Base-by-base conservation (phyloP, 495 filamentous ascomycete species). In the Hypoxylon rickii region DNA sequence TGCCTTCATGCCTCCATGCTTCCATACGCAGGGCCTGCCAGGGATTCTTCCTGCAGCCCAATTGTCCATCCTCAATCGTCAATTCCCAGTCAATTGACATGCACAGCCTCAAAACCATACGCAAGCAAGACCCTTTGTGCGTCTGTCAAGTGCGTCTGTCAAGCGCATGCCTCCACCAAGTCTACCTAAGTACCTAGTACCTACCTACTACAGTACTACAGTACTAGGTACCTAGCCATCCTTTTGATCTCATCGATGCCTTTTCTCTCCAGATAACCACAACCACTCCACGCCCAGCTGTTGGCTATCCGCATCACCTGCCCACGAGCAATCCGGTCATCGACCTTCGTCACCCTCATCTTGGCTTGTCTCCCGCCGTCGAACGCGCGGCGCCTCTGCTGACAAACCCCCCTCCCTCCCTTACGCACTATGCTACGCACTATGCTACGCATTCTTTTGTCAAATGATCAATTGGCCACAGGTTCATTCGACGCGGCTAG, bases 91-190 rank as follows among this genome's bases (percentile, higher is more conserved):
- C 44, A 44, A 51, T 51, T 46, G 33, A 61, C 21, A 13, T 64
- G 61, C 61, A 64, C 61, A 64, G 61, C 61, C 61, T 55, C 61
- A 51, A 46, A 21, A 16, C 55, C 47, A 55, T 29, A 48, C 61
- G 61, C 61, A 64, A 64, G 33, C 45, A 48, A n/a, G 18, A 21
- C 42, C 33, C 40, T 52, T 58, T 43, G 26, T 57, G 42, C 52
- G 34, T 53, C 46, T 41, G 31, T 49, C 37, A 15, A 24, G 17
- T n/a, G n/a, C n/a, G n/a, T n/a, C n/a, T n/a, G n/a, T n/a, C n/a
- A n/a, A n/a, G n/a, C n/a, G n/a, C n/a, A n/a, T n/a, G n/a, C n/a
- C n/a, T n/a, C n/a, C n/a, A n/a, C n/a, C n/a, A n/a, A n/a, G n/a
- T n/a, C n/a, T n/a, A n/a, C n/a, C n/a, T n/a, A n/a, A 49, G 44